Evolutionary conservation across 176 grass and related monocot genomes (phyloP), one percentile per base, ranked within the genome.

Genomic region (Triticum aestivum): DNA sequence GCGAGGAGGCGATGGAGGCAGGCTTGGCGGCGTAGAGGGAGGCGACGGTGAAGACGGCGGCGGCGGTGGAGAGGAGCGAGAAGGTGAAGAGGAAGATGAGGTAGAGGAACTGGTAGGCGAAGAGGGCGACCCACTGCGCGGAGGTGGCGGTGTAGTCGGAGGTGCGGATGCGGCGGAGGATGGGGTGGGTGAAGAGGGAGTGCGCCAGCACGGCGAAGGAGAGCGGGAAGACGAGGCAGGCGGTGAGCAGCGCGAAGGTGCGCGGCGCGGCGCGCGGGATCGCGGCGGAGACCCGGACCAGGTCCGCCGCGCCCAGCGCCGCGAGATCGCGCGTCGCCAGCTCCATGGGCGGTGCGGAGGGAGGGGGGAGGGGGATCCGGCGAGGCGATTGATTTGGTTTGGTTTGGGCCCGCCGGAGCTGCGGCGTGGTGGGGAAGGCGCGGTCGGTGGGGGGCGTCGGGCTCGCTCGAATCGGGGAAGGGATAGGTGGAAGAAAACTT

Each of bases 31-130:
- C 90, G 87, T 99, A 99, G 86, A 99, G 97, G 8, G 97, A 99
- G 4, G 97, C 97, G 67, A 99, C 94, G 62, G 94, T 94, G 82
- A 99, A 99, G 75, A 99, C 97, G 61, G 87, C 90, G 70, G 97
- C 90, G 29, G 90, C 97, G 30, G 97, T 96, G 90, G 97, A 96
- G 82, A 99, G 97, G 72, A 99, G 92, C 42, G 97, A 96, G 89
- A 99, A 94, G 82, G 83, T 91, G 92, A 96, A 96, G 87, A 99
- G 97, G 88, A 99, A 91, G 79, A 96, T 56, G 86, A 93, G 79
- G 85, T 96, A 99, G 80, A 90, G 24, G 83, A 96, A 96, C 78
- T 94, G 97, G 85, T 92, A 96, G 23, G 78, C 85, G 83, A 99
- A 84, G 56, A 99, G 90, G 3, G 73, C 27, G 61, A 87, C 54